Percentiles rank a stretch among this genome's conserved stretches.
These are phyloP conservation scores for Bidens hawaiensis DNA, from an alignment of 140 eudicot species.

Conservation along the genomic window DNA sequence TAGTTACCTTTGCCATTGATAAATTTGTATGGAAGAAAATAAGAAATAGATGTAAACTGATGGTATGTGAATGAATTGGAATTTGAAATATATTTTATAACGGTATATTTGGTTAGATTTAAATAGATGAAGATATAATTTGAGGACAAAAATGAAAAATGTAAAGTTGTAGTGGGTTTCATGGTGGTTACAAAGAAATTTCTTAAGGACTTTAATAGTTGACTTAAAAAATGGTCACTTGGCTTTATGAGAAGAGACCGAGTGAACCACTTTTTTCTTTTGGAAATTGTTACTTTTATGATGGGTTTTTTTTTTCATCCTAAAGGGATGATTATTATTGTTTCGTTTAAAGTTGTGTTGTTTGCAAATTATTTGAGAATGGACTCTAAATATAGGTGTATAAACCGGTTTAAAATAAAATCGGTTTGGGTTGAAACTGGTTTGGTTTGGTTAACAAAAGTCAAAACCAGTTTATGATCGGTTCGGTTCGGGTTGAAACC, in stretches of 20 bases:
- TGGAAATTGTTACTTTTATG: too few relatives aligned
- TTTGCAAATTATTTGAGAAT: background rate
- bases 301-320: background rate
- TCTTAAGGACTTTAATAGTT: background rate
- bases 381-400: too few relatives aligned
- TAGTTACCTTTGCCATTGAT: conserved; percentile 19
- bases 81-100: background rate
- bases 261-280: background rate
- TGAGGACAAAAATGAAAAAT: background rate
- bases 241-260: background rate
- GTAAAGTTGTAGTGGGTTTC: background rate
- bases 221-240: background rate
- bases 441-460: too few relatives aligned
- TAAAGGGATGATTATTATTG: too few relatives aligned
- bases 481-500: too few relatives aligned
- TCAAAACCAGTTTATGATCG: too few relatives aligned
- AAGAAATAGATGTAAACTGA: background rate
- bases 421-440: too few relatives aligned
- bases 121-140: background rate
- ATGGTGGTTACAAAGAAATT: background rate
- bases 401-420: too few relatives aligned
- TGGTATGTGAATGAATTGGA: background rate
- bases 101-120: background rate
- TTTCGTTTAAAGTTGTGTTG: background rate
- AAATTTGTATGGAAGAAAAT: background rate